Percentiles rank a stretch among this genome's conserved stretches.
These are phyloP conservation scores for Podila verticillata DNA, from an alignment of 192 early-diverging fungal species.

Conservation along the genomic window DNA sequence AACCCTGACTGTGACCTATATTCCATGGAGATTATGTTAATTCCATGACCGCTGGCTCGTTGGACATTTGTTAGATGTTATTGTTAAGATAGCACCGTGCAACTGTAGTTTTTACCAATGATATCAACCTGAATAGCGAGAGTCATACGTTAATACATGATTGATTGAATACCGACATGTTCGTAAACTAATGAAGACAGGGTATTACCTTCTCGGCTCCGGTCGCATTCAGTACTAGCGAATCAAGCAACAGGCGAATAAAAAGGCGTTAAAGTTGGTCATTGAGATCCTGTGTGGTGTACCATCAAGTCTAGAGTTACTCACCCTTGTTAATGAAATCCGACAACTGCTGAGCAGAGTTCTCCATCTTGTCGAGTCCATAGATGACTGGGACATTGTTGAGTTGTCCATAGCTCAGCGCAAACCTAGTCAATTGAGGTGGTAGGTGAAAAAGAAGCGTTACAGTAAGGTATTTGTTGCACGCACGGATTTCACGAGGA, in stretches of 20 bases:
- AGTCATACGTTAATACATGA: neutral
- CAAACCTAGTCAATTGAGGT: neutral
- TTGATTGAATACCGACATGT: too few species aligned
- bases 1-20: neutral
- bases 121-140: slow-evolving; percentile 10
- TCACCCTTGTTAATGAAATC: slow-evolving; percentile 9
- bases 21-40: neutral
- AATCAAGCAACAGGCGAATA: neutral
- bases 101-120: neutral
- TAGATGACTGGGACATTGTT: neutral
- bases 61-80: neutral
- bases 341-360: slow-evolving; percentile 20
- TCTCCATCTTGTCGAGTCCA: slow-evolving; percentile 17
- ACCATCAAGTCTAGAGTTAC: neutral
- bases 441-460: neutral
- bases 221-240: neutral
- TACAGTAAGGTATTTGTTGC: neutral
- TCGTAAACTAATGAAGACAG: too few species aligned
- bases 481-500: too few species aligned
- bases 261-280: neutral
- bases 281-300: neutral
- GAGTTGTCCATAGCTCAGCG: slow-evolving; percentile 16
- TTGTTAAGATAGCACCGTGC: neutral
- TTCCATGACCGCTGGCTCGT: neutral
- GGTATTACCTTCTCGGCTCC: neutral